Evolutionary conservation across 352 stramenopile genomes (phyloP).

Genomic region (Halophytophthora batemanensis): DNA sequence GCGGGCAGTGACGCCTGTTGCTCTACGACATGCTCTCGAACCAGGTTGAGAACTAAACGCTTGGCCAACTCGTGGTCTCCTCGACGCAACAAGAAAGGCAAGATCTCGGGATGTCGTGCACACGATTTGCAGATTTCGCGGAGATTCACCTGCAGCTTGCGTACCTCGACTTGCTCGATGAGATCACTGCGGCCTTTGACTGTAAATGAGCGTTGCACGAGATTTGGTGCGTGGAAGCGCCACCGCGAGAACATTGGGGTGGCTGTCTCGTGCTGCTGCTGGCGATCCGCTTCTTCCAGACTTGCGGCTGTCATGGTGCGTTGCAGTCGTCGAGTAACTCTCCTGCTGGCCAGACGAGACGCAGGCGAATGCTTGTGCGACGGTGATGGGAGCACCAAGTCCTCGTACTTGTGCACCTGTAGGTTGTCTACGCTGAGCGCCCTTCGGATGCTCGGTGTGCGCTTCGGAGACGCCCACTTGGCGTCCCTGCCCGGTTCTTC

Average conservation of each 20-base stretch:
- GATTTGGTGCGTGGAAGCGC: slow-evolving; percentile 61
- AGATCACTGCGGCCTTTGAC: slow-evolving; percentile 10
- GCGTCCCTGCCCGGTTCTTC: slow-evolving; percentile 5
- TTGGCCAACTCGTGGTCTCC: slow-evolving; percentile 46
- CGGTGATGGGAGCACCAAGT: slow-evolving; percentile 5
- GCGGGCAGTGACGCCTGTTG: slow-evolving; percentile 33
- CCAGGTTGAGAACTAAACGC: slow-evolving; percentile 44
- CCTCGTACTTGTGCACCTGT: slow-evolving; percentile 17
- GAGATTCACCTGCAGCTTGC: slow-evolving; percentile 72
- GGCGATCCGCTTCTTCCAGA: slow-evolving; percentile 27
- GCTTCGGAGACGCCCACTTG: slow-evolving; percentile 6
- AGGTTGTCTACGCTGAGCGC: slow-evolving; percentile 27
- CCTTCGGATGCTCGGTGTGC: slow-evolving; percentile 5
- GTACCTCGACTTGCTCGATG: slow-evolving; percentile 45
- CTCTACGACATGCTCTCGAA: slow-evolving; percentile 52
- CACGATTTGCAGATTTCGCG: slow-evolving; percentile 52
- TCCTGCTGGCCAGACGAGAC: slow-evolving; percentile 19
- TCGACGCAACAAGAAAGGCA: slow-evolving; percentile 65
- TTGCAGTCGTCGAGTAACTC: slow-evolving; percentile 17
- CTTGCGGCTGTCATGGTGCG: slow-evolving; percentile 29
- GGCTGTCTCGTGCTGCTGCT: slow-evolving; percentile 24
- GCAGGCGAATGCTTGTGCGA: slow-evolving; percentile 19
- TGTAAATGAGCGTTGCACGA: slow-evolving; percentile 48
- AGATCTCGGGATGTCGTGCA: slow-evolving; percentile 54
- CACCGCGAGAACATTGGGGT: slow-evolving; percentile 41